phyloP scores from a whole-genome alignment of 257 asterid species.

The Petunia axillaris region DNA sequence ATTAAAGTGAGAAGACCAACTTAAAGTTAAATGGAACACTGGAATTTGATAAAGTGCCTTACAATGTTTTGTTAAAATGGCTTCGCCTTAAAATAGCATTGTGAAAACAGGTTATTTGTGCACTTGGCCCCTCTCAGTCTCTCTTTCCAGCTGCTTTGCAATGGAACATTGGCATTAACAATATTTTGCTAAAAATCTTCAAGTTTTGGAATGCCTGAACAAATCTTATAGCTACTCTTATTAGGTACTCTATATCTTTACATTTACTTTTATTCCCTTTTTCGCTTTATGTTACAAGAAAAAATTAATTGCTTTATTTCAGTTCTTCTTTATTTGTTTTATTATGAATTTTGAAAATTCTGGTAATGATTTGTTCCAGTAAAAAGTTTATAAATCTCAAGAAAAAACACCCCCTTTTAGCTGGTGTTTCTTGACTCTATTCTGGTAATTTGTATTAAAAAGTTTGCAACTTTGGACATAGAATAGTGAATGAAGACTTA shows the following conservation, averaged over 20 bases:
- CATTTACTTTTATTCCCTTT: neutral
- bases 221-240: slow-evolving; percentile 14
- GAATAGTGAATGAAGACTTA: neutral
- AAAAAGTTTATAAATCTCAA: neutral
- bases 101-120: too few relatives aligned
- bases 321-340: neutral
- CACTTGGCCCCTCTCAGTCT: too few relatives aligned
- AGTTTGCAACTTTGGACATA: neutral
- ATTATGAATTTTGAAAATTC: neutral
- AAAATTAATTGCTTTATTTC: neutral
- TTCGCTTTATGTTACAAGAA: neutral
- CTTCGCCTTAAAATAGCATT: too few relatives aligned
- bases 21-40: too few relatives aligned
- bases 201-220: slow-evolving; percentile 1
- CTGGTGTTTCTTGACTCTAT: neutral
- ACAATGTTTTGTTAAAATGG: too few relatives aligned
- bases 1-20: too few relatives aligned
- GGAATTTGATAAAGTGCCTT: too few relatives aligned
- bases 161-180: neutral
- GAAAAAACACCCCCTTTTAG: neutral
- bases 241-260: slow-evolving; percentile 8
- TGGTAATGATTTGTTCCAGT: neutral
- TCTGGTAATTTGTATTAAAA: neutral
- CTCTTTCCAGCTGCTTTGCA: neutral
- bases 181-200: neutral